Base-by-base conservation (phyloP, 768 basidiomycete genomes). In the Auricularia sp. region DNA sequence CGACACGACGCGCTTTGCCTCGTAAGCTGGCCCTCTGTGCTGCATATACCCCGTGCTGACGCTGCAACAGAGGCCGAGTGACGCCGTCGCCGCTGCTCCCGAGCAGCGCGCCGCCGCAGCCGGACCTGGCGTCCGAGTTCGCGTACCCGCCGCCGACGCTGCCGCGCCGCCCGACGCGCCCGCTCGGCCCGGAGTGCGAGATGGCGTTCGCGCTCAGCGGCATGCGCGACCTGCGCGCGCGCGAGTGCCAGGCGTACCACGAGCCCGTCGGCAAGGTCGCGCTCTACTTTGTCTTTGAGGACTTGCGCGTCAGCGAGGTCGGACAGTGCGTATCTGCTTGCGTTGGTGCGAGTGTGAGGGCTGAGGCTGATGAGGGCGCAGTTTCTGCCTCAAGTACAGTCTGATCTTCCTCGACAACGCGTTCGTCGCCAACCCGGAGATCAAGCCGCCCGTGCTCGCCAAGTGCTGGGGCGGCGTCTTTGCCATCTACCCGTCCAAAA, bases 401-500 rank as follows among this genome's bases (percentile, higher is more conserved):
- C 53, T 54, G 7, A n/a, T 54, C 53, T 54, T 54, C 53, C 53
- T 54, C 6, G 53, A 54, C 53, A n/a, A 54, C n/a, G 18, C 53
- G n/a, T n/a, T 54, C 18, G 18, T 29, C 29, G 53, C 53, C 11
- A 7, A 7, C 53, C 29, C 53, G 53, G n/a, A 29, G 7, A 54
- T 54, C 29, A n/a, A n/a, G n/a, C 29, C 53, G 29, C 53, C 53
- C n/a, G 29, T n/a, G n/a, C 29, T 54, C n/a, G 53, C 53, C 18
- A 54, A n/a, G 53, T 54, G 53, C 53, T 54, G 53, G 53, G 53
- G 53, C 29, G 53, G 53, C n/a, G 53, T 54, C n/a, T 54, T 54
- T 29, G 53, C 53, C 53, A 54, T 54, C n/a, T 54, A n/a, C 53
- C 53, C 53, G 8, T 54, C 53, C 8, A 54, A 54, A 54, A 54